Evolutionary conservation across 345 rosid genomes (phyloP), one percentile per base, ranked within the genome.

Genomic region (Hibiscus mutabilis): DNA sequence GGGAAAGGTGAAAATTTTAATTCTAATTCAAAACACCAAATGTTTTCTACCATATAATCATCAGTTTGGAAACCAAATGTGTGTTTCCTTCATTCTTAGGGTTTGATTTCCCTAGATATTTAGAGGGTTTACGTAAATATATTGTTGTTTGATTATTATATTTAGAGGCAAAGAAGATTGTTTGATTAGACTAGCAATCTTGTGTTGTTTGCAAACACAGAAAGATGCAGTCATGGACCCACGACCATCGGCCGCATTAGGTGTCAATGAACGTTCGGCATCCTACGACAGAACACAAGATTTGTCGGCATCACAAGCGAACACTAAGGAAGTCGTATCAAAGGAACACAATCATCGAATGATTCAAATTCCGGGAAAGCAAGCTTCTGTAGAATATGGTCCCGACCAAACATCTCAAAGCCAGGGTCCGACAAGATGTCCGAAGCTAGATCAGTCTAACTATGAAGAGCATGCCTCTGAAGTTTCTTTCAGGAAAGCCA

Each of bases 401-500:
- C 79, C 62, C 46, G 87, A 82, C 77, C 83, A 73, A 59, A 61
- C 79, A 10, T 79, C 85, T 6, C 81, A 70, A 73, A 81, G 83
- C 51, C 72, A 76, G 84, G 82, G 84, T 0, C 80, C 88, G 13
- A 80, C 22, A 84, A 79, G 53, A 80, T 35, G 78, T 78, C 85
- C 85, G n/a, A 83, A 75, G 68, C 24, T 77, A 6, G 89, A 87
- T 22, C 90, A 80, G 49, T 74, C 59, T 22, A 78, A 74, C 59
- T 80, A 59, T 22, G 84, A 82, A 13, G 91, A 87, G 12, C 87
- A 79, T 66, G 73, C 44, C 64, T 66, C 77, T 33, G 86, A 84
- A 1, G 80, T 73, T 24, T 88, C 93, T 5, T 88, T 72, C 21
- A 71, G 86, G 75, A 84, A 77, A 76, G 82, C 92, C 58, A 83